Conservation (phyloP, 768 basidiomycete genomes). For the Coprinopsis marcescibilis region DNA sequence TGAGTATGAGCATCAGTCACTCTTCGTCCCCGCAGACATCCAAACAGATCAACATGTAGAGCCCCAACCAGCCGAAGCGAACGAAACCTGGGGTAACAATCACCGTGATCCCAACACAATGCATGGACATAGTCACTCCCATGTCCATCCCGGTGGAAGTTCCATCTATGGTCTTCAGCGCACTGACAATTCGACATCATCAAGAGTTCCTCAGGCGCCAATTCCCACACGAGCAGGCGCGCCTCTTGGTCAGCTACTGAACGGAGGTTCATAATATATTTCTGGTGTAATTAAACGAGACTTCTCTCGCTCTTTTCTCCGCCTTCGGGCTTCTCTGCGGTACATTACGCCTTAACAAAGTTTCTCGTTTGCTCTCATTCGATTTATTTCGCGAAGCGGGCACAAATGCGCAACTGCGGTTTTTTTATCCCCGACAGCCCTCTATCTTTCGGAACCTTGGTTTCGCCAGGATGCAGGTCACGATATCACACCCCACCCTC, state of each 20-base stretch:
- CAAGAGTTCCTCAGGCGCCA: neutral
- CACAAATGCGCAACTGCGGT: too few species aligned
- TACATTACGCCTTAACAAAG: neutral
- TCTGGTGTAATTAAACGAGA: neutral
- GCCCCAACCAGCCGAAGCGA: neutral
- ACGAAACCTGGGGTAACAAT: neutral
- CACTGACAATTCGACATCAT: too few species aligned
- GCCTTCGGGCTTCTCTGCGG: neutral
- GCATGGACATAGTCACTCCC: too few species aligned
- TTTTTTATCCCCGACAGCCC: too few species aligned
- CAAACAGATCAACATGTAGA: constrained; percentile 14
- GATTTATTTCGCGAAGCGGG: too few species aligned
- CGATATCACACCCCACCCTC: too few species aligned
- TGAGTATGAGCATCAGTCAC: constrained; percentile 56
- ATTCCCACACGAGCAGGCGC: constrained; percentile 4
- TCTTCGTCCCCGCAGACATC: constrained; percentile 71
- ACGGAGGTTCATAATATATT: neutral
- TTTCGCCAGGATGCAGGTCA: too few species aligned
- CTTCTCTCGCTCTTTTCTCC: neutral
- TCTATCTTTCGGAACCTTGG: too few species aligned
- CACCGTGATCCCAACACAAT: too few species aligned
- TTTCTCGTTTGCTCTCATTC: neutral
- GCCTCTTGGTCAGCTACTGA: neutral
- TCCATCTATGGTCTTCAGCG: too few species aligned
- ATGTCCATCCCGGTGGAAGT: too few species aligned